These are phyloP conservation scores for Alternaria triticimaculans DNA, from an alignment of 2,329 filamentous ascomycete genomes.

Conservation along the genomic window DNA sequence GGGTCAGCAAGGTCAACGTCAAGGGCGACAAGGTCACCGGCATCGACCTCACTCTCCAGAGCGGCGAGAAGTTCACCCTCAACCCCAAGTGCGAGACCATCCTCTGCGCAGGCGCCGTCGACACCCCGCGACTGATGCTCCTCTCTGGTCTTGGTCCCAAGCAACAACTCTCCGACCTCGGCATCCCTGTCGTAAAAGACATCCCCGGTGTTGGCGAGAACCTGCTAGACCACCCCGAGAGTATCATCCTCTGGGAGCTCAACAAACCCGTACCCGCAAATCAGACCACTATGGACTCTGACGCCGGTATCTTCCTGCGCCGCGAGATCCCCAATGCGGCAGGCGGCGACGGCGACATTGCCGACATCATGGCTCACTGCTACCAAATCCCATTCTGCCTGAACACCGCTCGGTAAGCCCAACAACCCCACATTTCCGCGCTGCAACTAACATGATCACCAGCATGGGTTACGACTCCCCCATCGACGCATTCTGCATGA, in stretches of 20 bases:
- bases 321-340: slow-evolving; percentile 75
- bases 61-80: slow-evolving; percentile 62
- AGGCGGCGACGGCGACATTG: slow-evolving; percentile 73
- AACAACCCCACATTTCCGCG: neutral
- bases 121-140: slow-evolving; percentile 73
- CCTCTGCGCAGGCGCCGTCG: slow-evolving; percentile 79
- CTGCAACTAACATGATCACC: slow-evolving; percentile 9
- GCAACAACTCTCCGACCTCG: slow-evolving; percentile 54
- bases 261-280: slow-evolving; percentile 77
- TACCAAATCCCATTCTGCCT: slow-evolving; percentile 93
- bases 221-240: slow-evolving; percentile 69
- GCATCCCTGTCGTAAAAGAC: slow-evolving; percentile 63
- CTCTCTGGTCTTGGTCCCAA: slow-evolving; percentile 59
- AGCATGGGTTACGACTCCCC: slow-evolving; percentile 74
- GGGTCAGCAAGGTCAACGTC: slow-evolving; percentile 83
- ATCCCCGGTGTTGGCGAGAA: slow-evolving; percentile 70
- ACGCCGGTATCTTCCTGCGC: slow-evolving; percentile 86
- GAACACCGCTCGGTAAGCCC: slow-evolving; percentile 71
- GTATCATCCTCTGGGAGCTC: slow-evolving; percentile 77
- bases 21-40: slow-evolving; percentile 73
- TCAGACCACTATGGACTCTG: slow-evolving; percentile 90
- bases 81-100: slow-evolving; percentile 76
- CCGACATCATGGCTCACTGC: slow-evolving; percentile 95
- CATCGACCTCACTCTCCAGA: slow-evolving; percentile 71
- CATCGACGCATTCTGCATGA: slow-evolving; percentile 89